Percentiles rank a stretch among this genome's conserved stretches.
Evolutionary conservation across 495 filamentous ascomycete species (phyloP).

Genomic region (Hypoxylon intermedium): DNA sequence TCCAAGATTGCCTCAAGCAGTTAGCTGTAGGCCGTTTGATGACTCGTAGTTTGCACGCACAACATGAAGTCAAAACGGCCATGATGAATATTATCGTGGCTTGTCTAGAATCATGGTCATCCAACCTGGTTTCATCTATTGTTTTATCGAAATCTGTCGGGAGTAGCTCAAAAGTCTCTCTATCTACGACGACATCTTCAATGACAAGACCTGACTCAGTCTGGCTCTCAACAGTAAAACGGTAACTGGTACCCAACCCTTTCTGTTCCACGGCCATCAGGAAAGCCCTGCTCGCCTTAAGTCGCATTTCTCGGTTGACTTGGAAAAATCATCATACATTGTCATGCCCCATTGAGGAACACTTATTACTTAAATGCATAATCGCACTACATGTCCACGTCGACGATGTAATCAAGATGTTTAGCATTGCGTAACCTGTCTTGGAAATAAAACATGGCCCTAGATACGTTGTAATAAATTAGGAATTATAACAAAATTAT

Average conservation of each 20-base stretch:
- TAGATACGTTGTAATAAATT: background rate
- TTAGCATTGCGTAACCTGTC: background rate
- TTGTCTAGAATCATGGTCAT: too few species aligned
- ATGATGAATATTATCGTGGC: too few species aligned
- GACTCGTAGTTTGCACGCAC: too few species aligned
- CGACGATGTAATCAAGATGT: background rate
- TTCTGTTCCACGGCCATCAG: background rate
- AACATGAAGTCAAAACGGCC: too few species aligned
- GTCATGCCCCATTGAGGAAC: too few species aligned
- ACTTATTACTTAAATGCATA: background rate
- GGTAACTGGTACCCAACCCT: conserved; percentile 1
- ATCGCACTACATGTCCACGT: background rate
- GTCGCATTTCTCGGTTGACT: too few species aligned
- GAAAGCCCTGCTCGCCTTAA: background rate
- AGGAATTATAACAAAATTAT: too few species aligned
- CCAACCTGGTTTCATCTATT: background rate
- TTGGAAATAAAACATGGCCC: background rate
- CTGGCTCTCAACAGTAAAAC: background rate
- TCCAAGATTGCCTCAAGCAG: conserved; percentile 24
- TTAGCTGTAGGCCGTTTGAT: conserved; percentile 3
- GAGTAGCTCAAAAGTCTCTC: background rate
- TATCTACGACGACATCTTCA: too few species aligned
- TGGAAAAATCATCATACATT: too few species aligned
- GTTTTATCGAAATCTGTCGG: background rate
- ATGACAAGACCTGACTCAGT: conserved; percentile 12